Evolutionary conservation across 768 basidiomycete species (phyloP).

Genomic region (Lanmaoa rubissima): DNA sequence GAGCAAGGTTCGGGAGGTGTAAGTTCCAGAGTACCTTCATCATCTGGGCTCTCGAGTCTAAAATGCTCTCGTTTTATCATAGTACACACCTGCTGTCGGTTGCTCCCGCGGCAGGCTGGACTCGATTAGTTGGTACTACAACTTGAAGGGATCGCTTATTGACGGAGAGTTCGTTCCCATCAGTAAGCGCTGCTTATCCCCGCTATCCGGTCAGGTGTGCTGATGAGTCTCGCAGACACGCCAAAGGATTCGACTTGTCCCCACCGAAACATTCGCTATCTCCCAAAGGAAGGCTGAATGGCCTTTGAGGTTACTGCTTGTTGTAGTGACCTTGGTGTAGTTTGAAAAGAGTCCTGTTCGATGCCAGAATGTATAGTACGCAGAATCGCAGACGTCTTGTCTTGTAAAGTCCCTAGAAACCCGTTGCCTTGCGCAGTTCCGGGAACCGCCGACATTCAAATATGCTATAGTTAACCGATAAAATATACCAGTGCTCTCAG

Average conservation of each 20-base stretch:
- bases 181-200: conserved; percentile 34
- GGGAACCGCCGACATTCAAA: background rate
- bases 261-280: conserved; percentile 56
- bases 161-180: conserved; percentile 64
- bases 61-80: background rate
- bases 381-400: no score
- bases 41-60: background rate
- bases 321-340: background rate
- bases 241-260: conserved; percentile 54
- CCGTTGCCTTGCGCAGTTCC: background rate
- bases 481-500: background rate
- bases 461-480: no score
- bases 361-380: background rate
- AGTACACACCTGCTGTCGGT: conserved; percentile 51
- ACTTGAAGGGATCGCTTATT: conserved; percentile 60
- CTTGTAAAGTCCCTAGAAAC: background rate
- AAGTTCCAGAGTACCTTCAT: background rate
- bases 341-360: background rate
- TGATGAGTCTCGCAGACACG: conserved; percentile 41
- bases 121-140: conserved; percentile 59
- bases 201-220: background rate
- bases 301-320: no score
- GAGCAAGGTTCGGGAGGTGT: conserved; percentile 51
- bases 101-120: conserved; percentile 41
- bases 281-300: conserved; percentile 41